Base-by-base conservation (phyloP, 306 rosid genomes). In the Rosa chinensis region DNA sequence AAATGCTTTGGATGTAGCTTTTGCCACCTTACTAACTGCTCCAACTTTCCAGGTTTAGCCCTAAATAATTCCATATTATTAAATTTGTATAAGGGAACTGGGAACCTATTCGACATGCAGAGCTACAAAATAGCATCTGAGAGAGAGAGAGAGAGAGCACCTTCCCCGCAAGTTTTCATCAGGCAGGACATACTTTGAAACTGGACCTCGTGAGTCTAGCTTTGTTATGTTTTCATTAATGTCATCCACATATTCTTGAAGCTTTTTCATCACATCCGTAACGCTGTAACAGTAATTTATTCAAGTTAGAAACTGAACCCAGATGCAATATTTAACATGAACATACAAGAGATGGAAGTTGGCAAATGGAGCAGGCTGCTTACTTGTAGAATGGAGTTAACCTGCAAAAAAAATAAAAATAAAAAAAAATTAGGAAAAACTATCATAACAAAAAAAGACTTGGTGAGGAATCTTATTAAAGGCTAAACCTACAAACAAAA, bases 331-430 rank as follows among this genome's bases (percentile, higher is more conserved):
- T 66, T 68, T 47, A 56, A 13, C 61, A 78, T 35, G 10, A 50
- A 84, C 63, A 72, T 72, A 74, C 23, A 74, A 64, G 75, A 59
- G 66, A 79, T 9, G 62, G 67, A 84, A 52, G 64, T 67, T 79
- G 50, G 25, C 7, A 82, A 73, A 73, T 49, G 72, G 66, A 78
- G 78, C 73, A 79, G 71, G 59, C 45, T 78, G 83, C 98, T 95
- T 89, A 93, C 99, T 86, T 59, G 89, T 95, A 95, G 83, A 93
- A 95, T 75, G 97, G 99, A 82, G 99, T 95, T 82, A 95, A 84
- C 92, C 97, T 94, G 86, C 81, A 80, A 45, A 88, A 66, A 70
- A 86, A 50, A 37, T 39, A 23, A 69, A 81, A 77, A 82, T 4
- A 5, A 81, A 14, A 77, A 82, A 6, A 5, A 61, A 55, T 71